Evolutionary conservation across 2,329 filamentous ascomycete genomes (phyloP).

Genomic region (Didymella keratinophila): DNA sequence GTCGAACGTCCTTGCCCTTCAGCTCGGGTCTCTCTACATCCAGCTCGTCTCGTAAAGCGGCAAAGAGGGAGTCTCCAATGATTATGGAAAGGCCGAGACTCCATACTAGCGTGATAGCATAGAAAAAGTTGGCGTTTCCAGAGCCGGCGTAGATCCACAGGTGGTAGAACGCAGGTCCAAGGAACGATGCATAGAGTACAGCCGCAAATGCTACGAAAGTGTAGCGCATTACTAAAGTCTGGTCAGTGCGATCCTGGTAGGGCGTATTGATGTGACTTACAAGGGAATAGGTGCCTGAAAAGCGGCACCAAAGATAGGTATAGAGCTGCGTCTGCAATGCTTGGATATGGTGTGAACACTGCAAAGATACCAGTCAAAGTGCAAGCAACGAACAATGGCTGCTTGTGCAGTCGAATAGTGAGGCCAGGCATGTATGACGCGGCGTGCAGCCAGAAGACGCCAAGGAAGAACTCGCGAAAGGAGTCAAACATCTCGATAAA

Average conservation of each 20-base stretch:
- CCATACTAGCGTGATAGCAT: constrained; percentile 99
- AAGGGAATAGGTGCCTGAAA: constrained; percentile 88
- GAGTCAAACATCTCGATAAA: constrained; percentile 99
- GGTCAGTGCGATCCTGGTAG: constrained; percentile 17
- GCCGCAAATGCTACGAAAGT: constrained; percentile 85
- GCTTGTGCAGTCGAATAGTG: constrained; percentile 79
- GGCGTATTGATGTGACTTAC: constrained; percentile 58
- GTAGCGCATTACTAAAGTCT: constrained; percentile 79
- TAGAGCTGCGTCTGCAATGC: constrained; percentile 85
- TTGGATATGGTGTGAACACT: constrained; percentile 97
- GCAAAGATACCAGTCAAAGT: constrained; percentile 89
- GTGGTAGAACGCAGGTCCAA: constrained; percentile 95
- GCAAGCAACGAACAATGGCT: constrained; percentile 85
- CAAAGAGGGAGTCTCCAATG: constrained; percentile 87
- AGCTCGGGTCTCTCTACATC: constrained; percentile 91
- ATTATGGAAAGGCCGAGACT: constrained; percentile 87
- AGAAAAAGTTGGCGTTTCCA: constrained; percentile 99
- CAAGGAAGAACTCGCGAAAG: constrained; percentile 95
- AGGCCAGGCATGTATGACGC: constrained; percentile 88
- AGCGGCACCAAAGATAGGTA: constrained; percentile 85
- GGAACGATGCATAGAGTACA: constrained; percentile 83
- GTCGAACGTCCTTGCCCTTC: constrained; percentile 84
- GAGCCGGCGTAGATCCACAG: constrained; percentile 98
- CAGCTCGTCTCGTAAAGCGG: constrained; percentile 89
- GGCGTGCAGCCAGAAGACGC: constrained; percentile 97